Base-by-base conservation (phyloP, 495 filamentous ascomycete genomes). In the Glonium stellatum region DNA sequence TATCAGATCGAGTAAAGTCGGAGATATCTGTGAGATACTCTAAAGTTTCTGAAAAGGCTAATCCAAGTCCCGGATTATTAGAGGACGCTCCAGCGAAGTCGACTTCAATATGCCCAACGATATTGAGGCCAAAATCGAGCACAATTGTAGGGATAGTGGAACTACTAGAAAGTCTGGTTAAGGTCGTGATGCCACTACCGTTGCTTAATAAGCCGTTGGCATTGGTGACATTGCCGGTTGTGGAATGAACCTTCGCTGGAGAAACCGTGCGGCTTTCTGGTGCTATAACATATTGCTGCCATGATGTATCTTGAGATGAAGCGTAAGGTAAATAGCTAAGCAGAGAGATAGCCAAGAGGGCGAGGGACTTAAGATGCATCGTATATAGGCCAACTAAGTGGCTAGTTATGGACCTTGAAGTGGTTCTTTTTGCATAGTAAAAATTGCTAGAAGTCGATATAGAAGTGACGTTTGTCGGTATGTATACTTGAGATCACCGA, bases 21-120 rank as follows among this genome's bases (percentile, higher is more conserved):
- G 72, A 75, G 25, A 69, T 65, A 54, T 76, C 64, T 13, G 66
- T 71, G 12, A 79, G 66, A 54, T 70, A 77, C 37, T 78, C 69
- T 22, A 73, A 49, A 0, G 71, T 72, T 62, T 79, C 77, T 36
- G 76, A 78, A 61, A 79, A 79, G 5, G 75, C 73, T 57, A 79
- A 55, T 55, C 69, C 67, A 18, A 78, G 54, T 0, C 76, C 77
- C 21, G 76, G 77, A 12, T 36, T 51, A 49, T 70, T 72, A 18
- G 54, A 61, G 11, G 71, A 67, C 13, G 48, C 48, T 1, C 70
- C 68, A 18, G 58, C 65, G 56, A 73, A 73, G 4, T 60, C 50
- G 25, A 75, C 70, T 4, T 64, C 58, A 12, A 69, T 53, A 41
- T 63, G 64, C 0, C 77, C 77, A 31, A 74, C 74, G 6, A 75